A percentile compares a stretch with the other conserved stretches of the same genome.
These are phyloP conservation scores for Vigna angularis DNA, from an alignment of 306 rosid species.

Conservation along the genomic window DNA sequence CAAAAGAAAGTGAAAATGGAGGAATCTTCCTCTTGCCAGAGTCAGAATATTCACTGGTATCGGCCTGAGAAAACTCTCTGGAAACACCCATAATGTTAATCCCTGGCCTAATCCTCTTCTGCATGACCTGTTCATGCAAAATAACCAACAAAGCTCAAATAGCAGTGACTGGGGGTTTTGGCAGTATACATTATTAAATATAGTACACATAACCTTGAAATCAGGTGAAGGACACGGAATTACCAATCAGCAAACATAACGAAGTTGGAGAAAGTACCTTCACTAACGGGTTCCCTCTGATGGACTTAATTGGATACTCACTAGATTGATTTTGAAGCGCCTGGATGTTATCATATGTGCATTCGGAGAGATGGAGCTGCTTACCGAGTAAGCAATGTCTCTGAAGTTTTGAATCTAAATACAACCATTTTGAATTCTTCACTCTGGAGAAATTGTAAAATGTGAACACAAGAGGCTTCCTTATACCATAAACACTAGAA, in stretches of 20 bases:
- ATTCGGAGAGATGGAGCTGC: conserved; percentile 71
- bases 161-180: background rate
- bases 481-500: conserved; percentile 53
- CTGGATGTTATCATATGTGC: conserved; percentile 74
- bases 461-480: conserved; percentile 68
- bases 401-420: conserved; percentile 62
- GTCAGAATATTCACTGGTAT: conserved; percentile 43
- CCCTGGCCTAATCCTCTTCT: conserved; percentile 58
- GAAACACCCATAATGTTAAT: conserved; percentile 55
- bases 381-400: conserved; percentile 64
- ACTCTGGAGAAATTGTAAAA: conserved; percentile 62
- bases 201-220: background rate
- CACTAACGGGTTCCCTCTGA: conserved; percentile 36
- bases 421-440: conserved; percentile 66
- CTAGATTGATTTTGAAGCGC: conserved; percentile 63
- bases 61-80: conserved; percentile 51
- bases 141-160: background rate
- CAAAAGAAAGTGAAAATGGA: conserved; percentile 65
- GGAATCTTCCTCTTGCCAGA: conserved; percentile 57
- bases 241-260: background rate
- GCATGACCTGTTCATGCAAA: conserved; percentile 50
- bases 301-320: conserved; percentile 47
- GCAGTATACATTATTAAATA: background rate
- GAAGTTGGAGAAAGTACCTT: conserved; percentile 56
- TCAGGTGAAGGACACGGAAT: background rate